These are phyloP conservation scores for Saturnispora sanitii DNA, from an alignment of 805 yeast genomes.

Conservation along the genomic window DNA sequence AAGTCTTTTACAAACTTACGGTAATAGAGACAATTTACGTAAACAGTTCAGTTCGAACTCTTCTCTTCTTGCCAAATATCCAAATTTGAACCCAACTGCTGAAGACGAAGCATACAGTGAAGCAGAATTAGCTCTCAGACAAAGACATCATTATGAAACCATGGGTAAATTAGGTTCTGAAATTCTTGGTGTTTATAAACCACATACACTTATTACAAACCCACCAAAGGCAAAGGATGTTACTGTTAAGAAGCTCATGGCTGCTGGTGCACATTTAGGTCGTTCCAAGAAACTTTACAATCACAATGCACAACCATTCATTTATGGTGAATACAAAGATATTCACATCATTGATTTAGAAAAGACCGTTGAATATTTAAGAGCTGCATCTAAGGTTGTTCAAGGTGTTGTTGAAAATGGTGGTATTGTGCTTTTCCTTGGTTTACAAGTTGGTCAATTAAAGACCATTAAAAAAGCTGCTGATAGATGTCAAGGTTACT, in stretches of 20 bases:
- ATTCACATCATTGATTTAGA: constrained; percentile 85
- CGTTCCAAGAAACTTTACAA: constrained; percentile 76
- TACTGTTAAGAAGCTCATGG: constrained; percentile 61
- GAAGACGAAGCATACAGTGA: constrained; percentile 57
- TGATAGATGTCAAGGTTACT: constrained; percentile 63
- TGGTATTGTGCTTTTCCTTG: constrained; percentile 72
- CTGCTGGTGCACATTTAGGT: constrained; percentile 93
- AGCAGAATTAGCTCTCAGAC: constrained; percentile 72
- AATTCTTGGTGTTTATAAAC: constrained; percentile 54
- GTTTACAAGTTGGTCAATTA: constrained; percentile 71
- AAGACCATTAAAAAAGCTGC: constrained; percentile 75
- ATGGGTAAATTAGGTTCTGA: constrained; percentile 56
- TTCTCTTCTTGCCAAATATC: constrained; percentile 33
- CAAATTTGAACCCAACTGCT: constrained; percentile 54
- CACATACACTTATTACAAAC: constrained; percentile 51
- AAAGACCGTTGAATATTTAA: constrained; percentile 64
- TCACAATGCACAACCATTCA: constrained; percentile 73
- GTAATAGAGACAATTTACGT: constrained; percentile 18
- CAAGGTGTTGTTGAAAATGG: constrained; percentile 77
- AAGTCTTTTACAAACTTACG: constrained; percentile 20
- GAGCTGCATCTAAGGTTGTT: constrained; percentile 76
- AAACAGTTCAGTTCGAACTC: constrained; percentile 19
- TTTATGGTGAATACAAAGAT: constrained; percentile 85
- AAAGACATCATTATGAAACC: constrained; percentile 47
- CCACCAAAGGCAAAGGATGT: constrained; percentile 52